Percentiles rank a stretch among this genome's conserved stretches.
Evolutionary conservation across 2,329 filamentous ascomycete genomes (phyloP).

Genomic region (Colletotrichum sp.): DNA sequence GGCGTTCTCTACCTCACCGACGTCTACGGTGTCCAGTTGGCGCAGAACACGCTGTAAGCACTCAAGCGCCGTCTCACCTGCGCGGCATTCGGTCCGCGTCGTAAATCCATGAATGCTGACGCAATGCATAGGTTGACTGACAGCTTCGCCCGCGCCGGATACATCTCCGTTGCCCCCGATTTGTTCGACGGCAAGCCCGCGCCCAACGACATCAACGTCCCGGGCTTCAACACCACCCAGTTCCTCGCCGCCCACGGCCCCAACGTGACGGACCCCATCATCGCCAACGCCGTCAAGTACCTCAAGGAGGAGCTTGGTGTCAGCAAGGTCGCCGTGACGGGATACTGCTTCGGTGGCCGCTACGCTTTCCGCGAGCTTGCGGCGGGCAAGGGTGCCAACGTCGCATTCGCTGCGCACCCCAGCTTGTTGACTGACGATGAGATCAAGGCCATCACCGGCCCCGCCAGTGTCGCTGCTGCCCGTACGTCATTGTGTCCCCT

Average conservation of each 20-base stretch:
- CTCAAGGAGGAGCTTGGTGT: constrained; percentile 53
- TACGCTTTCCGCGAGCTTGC: constrained; percentile 59
- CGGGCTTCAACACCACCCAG: constrained; percentile 43
- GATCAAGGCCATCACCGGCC: constrained; percentile 59
- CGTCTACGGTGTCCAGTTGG: constrained; percentile 39
- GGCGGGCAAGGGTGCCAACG: constrained; percentile 57
- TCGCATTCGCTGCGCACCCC: constrained; percentile 68
- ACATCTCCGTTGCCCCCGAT: constrained; percentile 69
- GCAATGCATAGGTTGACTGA: constrained; percentile 54
- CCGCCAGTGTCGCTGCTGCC: constrained; percentile 67
- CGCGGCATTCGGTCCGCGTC: not conserved
- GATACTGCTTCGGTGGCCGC: constrained; percentile 71
- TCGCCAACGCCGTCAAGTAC: constrained; percentile 50
- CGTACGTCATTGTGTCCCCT: constrained; percentile 36
- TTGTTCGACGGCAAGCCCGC: constrained; percentile 66
- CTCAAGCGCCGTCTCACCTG: not conserved
- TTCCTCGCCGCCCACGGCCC: constrained; percentile 46
- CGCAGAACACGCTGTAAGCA: constrained; percentile 23
- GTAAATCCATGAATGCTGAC: not conserved
- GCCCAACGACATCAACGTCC: constrained; percentile 36
- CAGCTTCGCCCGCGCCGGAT: constrained; percentile 70
- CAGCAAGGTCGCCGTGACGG: constrained; percentile 58
- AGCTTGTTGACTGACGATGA: constrained; percentile 65
- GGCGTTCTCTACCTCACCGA: constrained; percentile 33
- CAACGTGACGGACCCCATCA: constrained; percentile 48